Evolutionary conservation across 495 filamentous ascomycete species (phyloP).

Genomic region (Rhypophila decipiens): DNA sequence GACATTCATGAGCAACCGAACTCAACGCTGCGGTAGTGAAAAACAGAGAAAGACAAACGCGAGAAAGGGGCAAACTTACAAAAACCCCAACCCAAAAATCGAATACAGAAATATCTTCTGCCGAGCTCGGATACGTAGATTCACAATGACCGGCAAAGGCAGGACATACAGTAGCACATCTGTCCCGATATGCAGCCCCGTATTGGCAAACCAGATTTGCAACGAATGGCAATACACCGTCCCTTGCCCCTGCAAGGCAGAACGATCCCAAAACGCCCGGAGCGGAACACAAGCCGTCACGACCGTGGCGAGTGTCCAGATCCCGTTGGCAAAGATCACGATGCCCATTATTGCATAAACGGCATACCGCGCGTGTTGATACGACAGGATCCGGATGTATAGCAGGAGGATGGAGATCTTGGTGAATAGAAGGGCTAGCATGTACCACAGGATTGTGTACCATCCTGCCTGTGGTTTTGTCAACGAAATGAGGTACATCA

Average conservation of each 20-base stretch:
- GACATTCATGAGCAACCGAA: too few species aligned
- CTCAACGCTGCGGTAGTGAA: not conserved
- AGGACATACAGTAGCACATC: constrained; percentile 28
- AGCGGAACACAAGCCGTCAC: constrained; percentile 18
- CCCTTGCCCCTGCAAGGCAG: too few species aligned
- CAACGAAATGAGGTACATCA: not conserved
- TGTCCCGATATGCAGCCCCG: constrained; percentile 20
- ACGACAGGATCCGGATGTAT: constrained; percentile 22
- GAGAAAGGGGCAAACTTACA: constrained; percentile 9
- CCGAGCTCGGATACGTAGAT: constrained; percentile 14
- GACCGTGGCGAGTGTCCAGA: constrained; percentile 16
- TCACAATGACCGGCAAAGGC: constrained; percentile 23
- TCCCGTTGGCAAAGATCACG: constrained; percentile 13
- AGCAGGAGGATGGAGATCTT: constrained; percentile 21
- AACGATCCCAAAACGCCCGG: constrained; percentile 10
- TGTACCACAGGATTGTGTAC: constrained; percentile 23
- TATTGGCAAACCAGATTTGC: constrained; percentile 16
- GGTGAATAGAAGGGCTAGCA: constrained; percentile 21
- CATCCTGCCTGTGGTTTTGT: constrained; percentile 14
- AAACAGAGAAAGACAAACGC: not conserved
- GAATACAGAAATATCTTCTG: constrained; percentile 18
- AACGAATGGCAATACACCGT: constrained; percentile 11
- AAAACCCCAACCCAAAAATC: constrained; percentile 16
- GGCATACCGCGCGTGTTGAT: constrained; percentile 15
- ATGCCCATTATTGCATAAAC: constrained; percentile 12